A percentile compares a stretch with the other conserved stretches of the same genome.
These are phyloP conservation scores for Cyclaneusma minus DNA, from an alignment of 2,329 filamentous ascomycete genomes.

Conservation along the genomic window DNA sequence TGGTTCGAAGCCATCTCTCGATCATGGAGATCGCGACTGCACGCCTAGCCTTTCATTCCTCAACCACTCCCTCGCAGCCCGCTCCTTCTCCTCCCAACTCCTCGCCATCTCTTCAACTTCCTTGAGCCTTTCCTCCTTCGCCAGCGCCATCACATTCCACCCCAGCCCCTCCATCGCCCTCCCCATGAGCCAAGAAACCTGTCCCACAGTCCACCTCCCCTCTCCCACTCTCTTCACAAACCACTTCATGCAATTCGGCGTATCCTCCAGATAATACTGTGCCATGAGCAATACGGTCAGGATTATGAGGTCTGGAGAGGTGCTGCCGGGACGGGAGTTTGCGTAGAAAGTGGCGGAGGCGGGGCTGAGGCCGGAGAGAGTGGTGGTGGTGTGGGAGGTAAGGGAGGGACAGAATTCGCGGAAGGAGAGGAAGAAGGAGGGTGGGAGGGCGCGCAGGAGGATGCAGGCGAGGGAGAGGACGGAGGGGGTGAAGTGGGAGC, in stretches of 20 bases:
- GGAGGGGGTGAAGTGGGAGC: conserved; percentile 41
- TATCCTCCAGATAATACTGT: conserved; percentile 50
- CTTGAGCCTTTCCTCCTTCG: conserved; percentile 36
- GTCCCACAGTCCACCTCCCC: conserved; percentile 39
- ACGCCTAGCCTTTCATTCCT: no score
- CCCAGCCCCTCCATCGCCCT: conserved; percentile 48
- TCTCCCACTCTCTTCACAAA: conserved; percentile 39
- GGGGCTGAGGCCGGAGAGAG: conserved; percentile 10
- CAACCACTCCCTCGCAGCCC: conserved; percentile 27
- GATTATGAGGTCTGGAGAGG: conserved; percentile 47
- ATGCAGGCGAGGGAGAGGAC: conserved; percentile 49
- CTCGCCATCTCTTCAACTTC: no score
- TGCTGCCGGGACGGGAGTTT: conserved; percentile 25
- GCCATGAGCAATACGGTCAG: conserved; percentile 47
- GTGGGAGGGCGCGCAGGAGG: conserved; percentile 48
- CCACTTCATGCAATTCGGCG: conserved; percentile 33
- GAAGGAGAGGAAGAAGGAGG: conserved; percentile 47
- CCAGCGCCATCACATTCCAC: conserved; percentile 47
- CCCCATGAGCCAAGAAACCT: conserved; percentile 48
- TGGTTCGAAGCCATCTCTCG: no score
- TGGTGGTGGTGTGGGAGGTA: conserved; percentile 6
- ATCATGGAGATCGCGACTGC: no score
- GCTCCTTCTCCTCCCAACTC: conserved; percentile 47
- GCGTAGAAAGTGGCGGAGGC: conserved; percentile 16
- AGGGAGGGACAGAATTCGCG: conserved; percentile 39